Percentiles rank a stretch among this genome's conserved stretches.
phyloP scores from a whole-genome alignment of 352 stramenopile species.

The Globisporangium cylindrosporum region DNA sequence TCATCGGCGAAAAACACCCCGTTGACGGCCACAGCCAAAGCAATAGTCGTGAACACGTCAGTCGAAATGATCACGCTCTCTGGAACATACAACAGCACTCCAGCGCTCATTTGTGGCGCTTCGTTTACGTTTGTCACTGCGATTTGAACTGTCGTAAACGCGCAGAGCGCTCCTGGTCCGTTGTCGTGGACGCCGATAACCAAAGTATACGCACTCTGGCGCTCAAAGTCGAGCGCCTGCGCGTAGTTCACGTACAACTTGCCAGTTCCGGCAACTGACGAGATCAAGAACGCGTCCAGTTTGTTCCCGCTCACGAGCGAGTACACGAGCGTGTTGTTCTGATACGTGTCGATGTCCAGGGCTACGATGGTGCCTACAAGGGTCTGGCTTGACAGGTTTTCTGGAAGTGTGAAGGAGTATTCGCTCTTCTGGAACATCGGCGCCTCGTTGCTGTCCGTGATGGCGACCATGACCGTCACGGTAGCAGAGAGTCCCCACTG shows the following conservation, averaged over 20 bases:
- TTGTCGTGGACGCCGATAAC: constrained; percentile 26
- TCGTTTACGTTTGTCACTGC: constrained; percentile 30
- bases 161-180: constrained; percentile 21
- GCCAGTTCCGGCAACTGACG: constrained; percentile 35
- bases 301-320: constrained; percentile 39
- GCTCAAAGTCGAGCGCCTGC: constrained; percentile 44
- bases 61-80: constrained; percentile 19
- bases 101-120: constrained; percentile 11
- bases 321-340: constrained; percentile 56
- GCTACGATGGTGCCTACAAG: constrained; percentile 31
- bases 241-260: constrained; percentile 30
- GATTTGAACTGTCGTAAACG: constrained; percentile 22
- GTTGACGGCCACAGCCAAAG: not conserved
- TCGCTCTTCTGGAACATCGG: constrained; percentile 29
- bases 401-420: constrained; percentile 33
- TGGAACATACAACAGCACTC: constrained; percentile 23
- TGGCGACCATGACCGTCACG: constrained; percentile 25
- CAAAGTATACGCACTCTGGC: constrained; percentile 21
- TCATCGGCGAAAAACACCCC: constrained; percentile 1
- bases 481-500: constrained; percentile 26
- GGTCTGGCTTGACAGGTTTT: constrained; percentile 37
- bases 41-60: not conserved
- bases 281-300: constrained; percentile 35
- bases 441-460: constrained; percentile 48
- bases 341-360: constrained; percentile 37